These are phyloP conservation scores for Nigrospora oryzae DNA, from an alignment of 2,329 filamentous ascomycete genomes.

Conservation along the genomic window DNA sequence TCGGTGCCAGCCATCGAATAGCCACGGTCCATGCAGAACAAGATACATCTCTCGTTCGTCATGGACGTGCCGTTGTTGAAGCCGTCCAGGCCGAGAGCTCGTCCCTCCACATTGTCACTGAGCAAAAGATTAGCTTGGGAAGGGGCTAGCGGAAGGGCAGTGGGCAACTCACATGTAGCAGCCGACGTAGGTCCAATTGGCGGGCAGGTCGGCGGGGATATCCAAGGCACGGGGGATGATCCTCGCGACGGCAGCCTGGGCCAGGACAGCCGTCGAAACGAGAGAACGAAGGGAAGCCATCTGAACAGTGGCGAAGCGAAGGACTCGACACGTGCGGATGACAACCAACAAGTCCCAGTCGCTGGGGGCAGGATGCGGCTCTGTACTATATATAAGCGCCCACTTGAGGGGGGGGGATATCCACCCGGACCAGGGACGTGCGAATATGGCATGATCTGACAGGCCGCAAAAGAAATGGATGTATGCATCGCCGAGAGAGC, in stretches of 20 bases:
- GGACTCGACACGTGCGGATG: no score
- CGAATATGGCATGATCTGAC: no score
- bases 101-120: conserved; percentile 4
- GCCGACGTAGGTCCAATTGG: conserved; percentile 7
- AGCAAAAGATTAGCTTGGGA: background rate
- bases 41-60: background rate
- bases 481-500: no score
- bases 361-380: no score
- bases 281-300: conserved; percentile 2
- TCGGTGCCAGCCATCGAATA: conserved; percentile 1
- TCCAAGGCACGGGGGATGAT: conserved; percentile 3
- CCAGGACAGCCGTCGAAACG: background rate
- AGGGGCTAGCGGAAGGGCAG: background rate
- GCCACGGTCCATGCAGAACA: background rate
- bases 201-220: conserved; percentile 4
- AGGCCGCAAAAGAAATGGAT: no score
- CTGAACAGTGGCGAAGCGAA: no score
- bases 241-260: conserved; percentile 1
- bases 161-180: conserved; percentile 5
- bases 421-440: no score
- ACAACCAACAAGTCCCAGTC: no score
- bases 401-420: no score
- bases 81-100: background rate
- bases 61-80: conserved; percentile 5
- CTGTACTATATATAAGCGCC: no score